Percentiles rank a stretch among this genome's conserved stretches.
Evolutionary conservation across 768 basidiomycete species (phyloP).

Genomic region (Suillus luteus): DNA sequence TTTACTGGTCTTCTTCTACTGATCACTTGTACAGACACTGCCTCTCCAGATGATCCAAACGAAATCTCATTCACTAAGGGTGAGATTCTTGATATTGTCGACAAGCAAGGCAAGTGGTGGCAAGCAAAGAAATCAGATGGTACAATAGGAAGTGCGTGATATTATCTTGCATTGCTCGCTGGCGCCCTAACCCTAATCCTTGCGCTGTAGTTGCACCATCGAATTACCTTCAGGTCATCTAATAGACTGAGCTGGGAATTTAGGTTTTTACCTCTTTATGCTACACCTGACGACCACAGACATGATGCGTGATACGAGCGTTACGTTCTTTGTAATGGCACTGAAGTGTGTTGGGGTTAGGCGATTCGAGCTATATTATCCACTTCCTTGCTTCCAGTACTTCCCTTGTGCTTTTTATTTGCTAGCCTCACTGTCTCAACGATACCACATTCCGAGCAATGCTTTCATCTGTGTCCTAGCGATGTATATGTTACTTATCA

Average conservation of each 20-base stretch:
- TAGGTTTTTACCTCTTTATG: constrained; percentile 12
- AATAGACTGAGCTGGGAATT: constrained; percentile 32
- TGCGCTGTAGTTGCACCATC: constrained; percentile 69
- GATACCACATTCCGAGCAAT: constrained; percentile 32
- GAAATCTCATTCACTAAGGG: constrained; percentile 94
- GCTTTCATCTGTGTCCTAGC: constrained; percentile 14
- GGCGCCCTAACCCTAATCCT: constrained; percentile 14
- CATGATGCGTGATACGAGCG: constrained; percentile 32
- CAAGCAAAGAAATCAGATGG: constrained; percentile 83
- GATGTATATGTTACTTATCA: constrained; percentile 7
- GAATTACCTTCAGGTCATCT: constrained; percentile 82
- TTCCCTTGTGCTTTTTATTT: constrained; percentile 28
- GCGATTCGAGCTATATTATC: constrained; percentile 34
- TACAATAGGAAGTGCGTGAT: constrained; percentile 68
- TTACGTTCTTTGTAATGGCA: constrained; percentile 34
- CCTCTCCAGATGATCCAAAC: constrained; percentile 93
- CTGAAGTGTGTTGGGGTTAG: constrained; percentile 27
- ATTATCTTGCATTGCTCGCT: neutral
- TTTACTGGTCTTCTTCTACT: constrained; percentile 20
- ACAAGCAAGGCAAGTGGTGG: constrained; percentile 96
- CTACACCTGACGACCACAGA: constrained; percentile 27
- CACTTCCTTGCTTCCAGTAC: constrained; percentile 16
- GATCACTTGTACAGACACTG: constrained; percentile 63
- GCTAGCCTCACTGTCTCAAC: constrained; percentile 15
- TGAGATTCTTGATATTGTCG: constrained; percentile 88